Percentiles rank a stretch among this genome's conserved stretches.
phyloP scores from a whole-genome alignment of 1,284 basidiomycete genomes.

The Tetrapyrgos nigripes region DNA sequence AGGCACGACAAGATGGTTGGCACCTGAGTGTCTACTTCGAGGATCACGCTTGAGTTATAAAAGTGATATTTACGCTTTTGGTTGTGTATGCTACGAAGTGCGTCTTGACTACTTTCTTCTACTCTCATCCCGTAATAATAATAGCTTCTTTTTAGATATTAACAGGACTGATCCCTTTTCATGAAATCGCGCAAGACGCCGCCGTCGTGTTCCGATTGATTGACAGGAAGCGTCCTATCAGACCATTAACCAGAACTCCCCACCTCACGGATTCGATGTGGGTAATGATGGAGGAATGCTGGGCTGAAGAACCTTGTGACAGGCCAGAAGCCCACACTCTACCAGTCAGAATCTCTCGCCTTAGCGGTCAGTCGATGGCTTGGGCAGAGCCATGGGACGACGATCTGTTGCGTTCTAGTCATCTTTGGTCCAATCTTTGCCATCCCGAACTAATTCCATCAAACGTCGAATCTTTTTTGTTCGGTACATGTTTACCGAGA shows the following conservation, averaged over 20 bases:
- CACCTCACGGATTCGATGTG: slow-evolving; percentile 13
- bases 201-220: slow-evolving; percentile 19
- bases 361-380: background rate
- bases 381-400: background rate
- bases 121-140: background rate
- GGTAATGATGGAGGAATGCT: slow-evolving; percentile 13
- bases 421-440: background rate
- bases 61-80: slow-evolving; percentile 35
- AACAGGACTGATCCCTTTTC: slow-evolving; percentile 23
- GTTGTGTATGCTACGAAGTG: slow-evolving; percentile 33
- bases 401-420: background rate
- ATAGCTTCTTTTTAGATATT: slow-evolving; percentile 14
- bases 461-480: background rate
- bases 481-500: background rate
- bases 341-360: background rate
- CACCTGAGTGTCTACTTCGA: slow-evolving; percentile 26
- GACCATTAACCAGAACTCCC: background rate
- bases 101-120: background rate
- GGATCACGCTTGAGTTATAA: slow-evolving; percentile 16
- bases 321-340: slow-evolving; percentile 8
- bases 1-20: slow-evolving; percentile 29
- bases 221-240: slow-evolving; percentile 6
- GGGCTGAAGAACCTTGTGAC: slow-evolving; percentile 3
- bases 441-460: background rate
- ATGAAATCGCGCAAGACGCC: slow-evolving; percentile 12